phyloP scores from a whole-genome alignment of 371 early-diverging fungal species.

The Mortierella sp. region DNA sequence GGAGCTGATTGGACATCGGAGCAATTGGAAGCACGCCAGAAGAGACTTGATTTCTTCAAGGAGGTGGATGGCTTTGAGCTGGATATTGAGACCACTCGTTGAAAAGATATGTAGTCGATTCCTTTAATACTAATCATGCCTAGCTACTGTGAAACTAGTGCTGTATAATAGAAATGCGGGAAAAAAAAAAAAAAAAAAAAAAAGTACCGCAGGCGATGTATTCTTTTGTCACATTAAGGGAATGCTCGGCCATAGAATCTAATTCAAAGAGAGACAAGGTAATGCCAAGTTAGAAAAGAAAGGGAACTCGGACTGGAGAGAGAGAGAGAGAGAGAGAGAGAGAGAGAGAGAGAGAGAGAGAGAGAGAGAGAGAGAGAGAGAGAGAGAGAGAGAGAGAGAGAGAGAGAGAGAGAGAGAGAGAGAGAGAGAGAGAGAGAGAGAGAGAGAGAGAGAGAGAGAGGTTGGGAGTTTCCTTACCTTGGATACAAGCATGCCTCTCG shows the following conservation, averaged over 20 bases:
- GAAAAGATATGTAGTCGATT: background rate
- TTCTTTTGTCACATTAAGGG: constrained; percentile 27
- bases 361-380: no score
- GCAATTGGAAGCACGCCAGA: constrained; percentile 24
- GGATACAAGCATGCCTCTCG: constrained; percentile 97
- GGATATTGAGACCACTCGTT: constrained; percentile 25
- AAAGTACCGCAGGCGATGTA: no score
- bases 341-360: no score
- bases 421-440: no score
- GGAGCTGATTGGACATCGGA: constrained; percentile 18
- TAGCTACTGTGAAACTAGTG: no score
- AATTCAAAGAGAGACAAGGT: background rate
- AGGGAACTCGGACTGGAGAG: no score
- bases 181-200: no score
- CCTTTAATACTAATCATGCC: background rate
- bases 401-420: no score
- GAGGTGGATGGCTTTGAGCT: constrained; percentile 46
- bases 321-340: no score
- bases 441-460: no score
- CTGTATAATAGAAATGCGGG: no score
- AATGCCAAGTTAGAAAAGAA: background rate
- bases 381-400: no score
- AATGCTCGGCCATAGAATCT: constrained; percentile 54
- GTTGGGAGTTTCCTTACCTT: constrained; percentile 68
- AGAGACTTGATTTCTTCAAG: constrained; percentile 35